Base-by-base conservation (phyloP, 108 stramenopile genomes). In the Skeletonema tropicum region DNA sequence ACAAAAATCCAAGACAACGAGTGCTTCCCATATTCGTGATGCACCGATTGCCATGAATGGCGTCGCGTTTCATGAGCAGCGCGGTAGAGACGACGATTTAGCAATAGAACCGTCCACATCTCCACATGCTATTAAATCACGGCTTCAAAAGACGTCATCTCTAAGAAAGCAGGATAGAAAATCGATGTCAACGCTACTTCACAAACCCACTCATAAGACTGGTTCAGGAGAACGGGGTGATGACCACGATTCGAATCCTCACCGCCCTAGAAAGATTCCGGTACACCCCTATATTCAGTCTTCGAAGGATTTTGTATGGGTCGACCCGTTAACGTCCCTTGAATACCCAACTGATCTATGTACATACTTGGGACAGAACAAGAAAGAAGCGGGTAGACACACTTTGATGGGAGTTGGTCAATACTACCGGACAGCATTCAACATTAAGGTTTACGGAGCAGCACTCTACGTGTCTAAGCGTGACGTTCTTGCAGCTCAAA, bases 381-480 rank as follows among this genome's bases (percentile, higher is more conserved):
- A 88, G 30, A 88, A 88, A 74, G 87, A 88, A 65, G 74, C 74
- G 17, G 93, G 93, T 12, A 85, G 91, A 14, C 91, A 95, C 71
- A 93, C 89, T 6, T 69, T 96, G 17, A 90, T 89, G 68, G 95
- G 95, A 15, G 90, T 96, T 14, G 95, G 95, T 5, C 88, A 91
- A 46, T 96, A 94, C 63, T 88, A 66, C 41, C 71, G 88, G 38
- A 93, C 93, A 9, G 80, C 87, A 12, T 88, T 94, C 64, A 90
- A 90, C 39, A 90, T 94, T 39, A 94, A 94, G 85, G 91, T 96
- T 7, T 96, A 96, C 64, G 95, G 95, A 11, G 87, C 90, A 42
- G 92, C 91, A 17, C 73, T 90, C 19, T 96, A 96, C 71, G 91
- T 92, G 12, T 80, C 91, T 19, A 92, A 92, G 73, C 83, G 87